Evolutionary conservation across 1,284 basidiomycete genomes (phyloP).

Genomic region (Microbotryum lychnidis-dioicae): DNA sequence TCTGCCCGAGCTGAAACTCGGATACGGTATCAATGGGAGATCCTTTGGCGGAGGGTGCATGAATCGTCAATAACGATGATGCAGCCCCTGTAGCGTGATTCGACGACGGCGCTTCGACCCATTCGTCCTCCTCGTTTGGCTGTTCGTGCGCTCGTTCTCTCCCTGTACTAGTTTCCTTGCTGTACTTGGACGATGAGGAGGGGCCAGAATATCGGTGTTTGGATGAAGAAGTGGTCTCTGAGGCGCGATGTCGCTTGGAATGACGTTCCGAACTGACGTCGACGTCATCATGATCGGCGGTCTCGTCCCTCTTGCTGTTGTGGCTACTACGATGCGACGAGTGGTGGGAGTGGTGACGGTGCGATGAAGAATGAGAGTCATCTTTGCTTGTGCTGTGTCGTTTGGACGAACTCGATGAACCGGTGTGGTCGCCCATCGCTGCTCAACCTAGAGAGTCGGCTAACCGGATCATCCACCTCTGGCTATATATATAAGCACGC

Average conservation of each 20-base stretch:
- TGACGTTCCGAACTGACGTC: no score
- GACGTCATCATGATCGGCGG: no score
- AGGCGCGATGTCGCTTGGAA: no score
- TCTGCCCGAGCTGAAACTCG: constrained; percentile 23
- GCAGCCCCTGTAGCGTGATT: constrained; percentile 8
- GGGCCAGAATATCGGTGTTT: neutral
- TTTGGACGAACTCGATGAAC: neutral
- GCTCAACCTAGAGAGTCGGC: neutral
- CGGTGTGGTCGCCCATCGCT: neutral
- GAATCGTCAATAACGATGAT: neutral
- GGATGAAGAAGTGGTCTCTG: no score
- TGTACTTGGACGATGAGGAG: neutral
- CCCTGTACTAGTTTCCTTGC: neutral
- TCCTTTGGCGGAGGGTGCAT: neutral
- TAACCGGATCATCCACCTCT: no score
- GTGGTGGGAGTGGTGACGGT: neutral
- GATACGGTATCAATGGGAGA: constrained; percentile 26
- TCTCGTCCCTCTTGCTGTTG: no score
- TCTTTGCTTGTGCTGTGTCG: neutral
- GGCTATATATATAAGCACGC: no score
- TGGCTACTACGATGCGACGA: no score
- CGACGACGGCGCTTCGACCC: constrained; percentile 28
- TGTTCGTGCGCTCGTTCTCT: neutral
- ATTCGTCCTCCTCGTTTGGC: constrained; percentile 26
- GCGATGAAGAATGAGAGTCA: neutral